Percentiles rank a stretch among this genome's conserved stretches.
Conservation (phyloP, 306 rosid species). For the Urtica urens region DNA sequence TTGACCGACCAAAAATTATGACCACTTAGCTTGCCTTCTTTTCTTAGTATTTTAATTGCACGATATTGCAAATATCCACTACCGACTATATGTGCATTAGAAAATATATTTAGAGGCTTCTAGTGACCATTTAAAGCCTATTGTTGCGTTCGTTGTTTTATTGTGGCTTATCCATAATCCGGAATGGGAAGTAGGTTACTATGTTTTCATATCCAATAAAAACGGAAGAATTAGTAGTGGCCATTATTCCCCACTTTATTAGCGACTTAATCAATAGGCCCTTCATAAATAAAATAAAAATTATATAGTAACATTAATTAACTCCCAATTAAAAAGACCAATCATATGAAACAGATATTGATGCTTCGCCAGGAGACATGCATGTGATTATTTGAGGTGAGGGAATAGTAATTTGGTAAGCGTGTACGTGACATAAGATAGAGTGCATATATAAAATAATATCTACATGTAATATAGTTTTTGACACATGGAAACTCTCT, state of each 20-base stretch:
- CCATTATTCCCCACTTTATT: slow-evolving; percentile 21
- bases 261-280: not conserved
- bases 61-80: slow-evolving; percentile 15
- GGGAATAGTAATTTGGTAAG: slow-evolving; percentile 5
- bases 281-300: not conserved
- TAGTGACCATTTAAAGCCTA: slow-evolving; percentile 3
- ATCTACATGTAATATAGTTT: not conserved
- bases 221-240: slow-evolving; percentile 19
- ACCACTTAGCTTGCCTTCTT: slow-evolving; percentile 20
- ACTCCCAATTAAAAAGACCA: not conserved
- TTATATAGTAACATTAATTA: not conserved
- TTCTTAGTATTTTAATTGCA: slow-evolving; percentile 15
- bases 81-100: not conserved
- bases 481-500: not conserved
- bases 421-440: slow-evolving; percentile 1
- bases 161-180: slow-evolving; percentile 21
- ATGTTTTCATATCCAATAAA: slow-evolving; percentile 4
- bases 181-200: slow-evolving; percentile 4
- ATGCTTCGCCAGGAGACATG: slow-evolving; percentile 3
- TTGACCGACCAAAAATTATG: slow-evolving; percentile 30
- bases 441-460: not conserved
- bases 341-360: not conserved
- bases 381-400: not conserved
- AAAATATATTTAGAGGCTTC: not conserved
- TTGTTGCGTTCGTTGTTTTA: not conserved